Percentiles rank a stretch among this genome's conserved stretches.
Evolutionary conservation across 805 yeast species (phyloP).

Genomic region (Pichia kluyveri): DNA sequence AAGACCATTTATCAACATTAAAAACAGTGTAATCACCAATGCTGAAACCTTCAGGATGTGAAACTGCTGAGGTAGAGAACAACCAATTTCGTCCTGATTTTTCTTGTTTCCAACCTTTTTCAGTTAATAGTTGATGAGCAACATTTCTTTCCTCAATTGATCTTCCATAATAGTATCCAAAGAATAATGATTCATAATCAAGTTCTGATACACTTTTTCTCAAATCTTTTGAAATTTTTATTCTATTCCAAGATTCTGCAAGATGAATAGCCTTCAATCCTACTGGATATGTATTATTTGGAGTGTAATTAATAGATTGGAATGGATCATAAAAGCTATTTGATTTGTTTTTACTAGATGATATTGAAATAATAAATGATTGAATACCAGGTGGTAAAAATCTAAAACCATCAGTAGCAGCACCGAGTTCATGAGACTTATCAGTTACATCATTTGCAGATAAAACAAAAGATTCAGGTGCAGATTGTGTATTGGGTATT

Average conservation of each 20-base stretch:
- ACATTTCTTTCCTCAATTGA: constrained; percentile 33
- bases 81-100: constrained; percentile 22
- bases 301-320: constrained; percentile 14
- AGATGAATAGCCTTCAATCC: constrained; percentile 26
- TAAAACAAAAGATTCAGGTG: not conserved
- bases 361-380: constrained; percentile 23
- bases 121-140: constrained; percentile 25
- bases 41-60: constrained; percentile 31
- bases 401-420: constrained; percentile 15
- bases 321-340: constrained; percentile 11
- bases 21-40: constrained; percentile 36
- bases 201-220: constrained; percentile 21
- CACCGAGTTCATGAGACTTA: not conserved
- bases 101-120: constrained; percentile 31
- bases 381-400: constrained; percentile 29
- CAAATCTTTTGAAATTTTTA: constrained; percentile 16
- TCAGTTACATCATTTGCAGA: not conserved
- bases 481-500: not conserved
- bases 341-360: constrained; percentile 15
- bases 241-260: constrained; percentile 24
- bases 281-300: constrained; percentile 22
- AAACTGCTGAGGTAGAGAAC: constrained; percentile 30
- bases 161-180: constrained; percentile 34
- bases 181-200: constrained; percentile 32
- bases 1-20: constrained; percentile 35